Evolutionary conservation across 2,329 filamentous ascomycete genomes (phyloP).

Genomic region (Pyricularia sp.): DNA sequence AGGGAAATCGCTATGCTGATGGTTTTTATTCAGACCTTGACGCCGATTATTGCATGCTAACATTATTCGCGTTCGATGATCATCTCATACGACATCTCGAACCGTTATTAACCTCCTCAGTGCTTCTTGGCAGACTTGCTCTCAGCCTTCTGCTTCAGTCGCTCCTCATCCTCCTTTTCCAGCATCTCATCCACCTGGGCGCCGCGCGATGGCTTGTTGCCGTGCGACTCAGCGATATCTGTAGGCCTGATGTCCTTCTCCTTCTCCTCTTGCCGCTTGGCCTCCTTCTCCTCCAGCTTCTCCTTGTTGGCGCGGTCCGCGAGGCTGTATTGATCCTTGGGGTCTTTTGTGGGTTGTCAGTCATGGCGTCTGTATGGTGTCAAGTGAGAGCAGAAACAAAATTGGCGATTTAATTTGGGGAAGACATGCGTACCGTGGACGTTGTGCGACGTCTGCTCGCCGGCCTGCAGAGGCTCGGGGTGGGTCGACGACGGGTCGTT

Average conservation of each 20-base stretch:
- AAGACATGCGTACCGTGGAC: background rate
- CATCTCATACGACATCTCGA: too few species aligned
- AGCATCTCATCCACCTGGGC: conserved; percentile 64
- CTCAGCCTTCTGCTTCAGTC: conserved; percentile 48
- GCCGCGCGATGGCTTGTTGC: conserved; percentile 64
- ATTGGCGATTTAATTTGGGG: background rate
- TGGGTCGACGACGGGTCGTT: background rate
- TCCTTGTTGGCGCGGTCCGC: conserved; percentile 5
- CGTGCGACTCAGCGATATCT: conserved; percentile 50
- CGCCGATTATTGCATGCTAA: background rate
- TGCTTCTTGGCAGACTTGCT: background rate
- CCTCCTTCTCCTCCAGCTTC: conserved; percentile 6
- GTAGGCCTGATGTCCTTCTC: background rate
- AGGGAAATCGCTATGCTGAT: background rate
- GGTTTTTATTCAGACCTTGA: background rate
- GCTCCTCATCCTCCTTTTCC: conserved; percentile 57
- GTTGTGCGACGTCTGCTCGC: conserved; percentile 3
- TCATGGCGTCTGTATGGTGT: background rate
- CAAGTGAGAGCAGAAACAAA: background rate
- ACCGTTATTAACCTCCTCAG: background rate
- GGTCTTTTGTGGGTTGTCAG: conserved; percentile 1
- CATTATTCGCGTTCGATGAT: background rate
- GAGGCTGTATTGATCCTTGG: conserved; percentile 3
- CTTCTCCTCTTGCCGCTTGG: background rate
- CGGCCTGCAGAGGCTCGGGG: background rate